These are phyloP conservation scores for Monilinia fructigena DNA, from an alignment of 2,329 filamentous ascomycete species.

Conservation along the genomic window DNA sequence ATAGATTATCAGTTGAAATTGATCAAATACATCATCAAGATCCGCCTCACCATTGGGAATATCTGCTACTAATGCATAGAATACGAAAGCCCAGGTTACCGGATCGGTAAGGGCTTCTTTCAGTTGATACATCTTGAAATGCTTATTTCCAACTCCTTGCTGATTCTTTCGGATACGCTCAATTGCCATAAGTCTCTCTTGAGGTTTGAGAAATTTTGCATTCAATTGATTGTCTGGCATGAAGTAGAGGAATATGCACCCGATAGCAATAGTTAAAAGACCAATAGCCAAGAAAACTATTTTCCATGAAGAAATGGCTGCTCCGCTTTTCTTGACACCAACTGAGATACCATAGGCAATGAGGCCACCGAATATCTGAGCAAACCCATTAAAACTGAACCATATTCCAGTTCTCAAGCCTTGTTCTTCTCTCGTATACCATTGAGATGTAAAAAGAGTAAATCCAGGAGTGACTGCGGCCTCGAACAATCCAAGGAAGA, in stretches of 20 bases:
- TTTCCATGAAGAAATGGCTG: slow-evolving; percentile 57
- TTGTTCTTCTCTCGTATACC: slow-evolving; percentile 71
- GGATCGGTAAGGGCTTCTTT: slow-evolving; percentile 46
- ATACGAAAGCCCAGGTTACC: slow-evolving; percentile 43
- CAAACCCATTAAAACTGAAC: slow-evolving; percentile 67
- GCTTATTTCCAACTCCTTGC: slow-evolving; percentile 55
- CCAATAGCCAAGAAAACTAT: slow-evolving; percentile 53
- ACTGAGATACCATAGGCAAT: slow-evolving; percentile 63
- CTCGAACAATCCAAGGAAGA: slow-evolving; percentile 68
- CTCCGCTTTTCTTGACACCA: slow-evolving; percentile 49
- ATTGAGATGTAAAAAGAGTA: slow-evolving; percentile 65
- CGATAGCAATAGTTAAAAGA: slow-evolving; percentile 46
- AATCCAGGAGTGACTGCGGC: slow-evolving; percentile 68
- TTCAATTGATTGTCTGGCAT: slow-evolving; percentile 47
- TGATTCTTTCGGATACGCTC: slow-evolving; percentile 55
- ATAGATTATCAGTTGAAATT: slow-evolving; percentile 7
- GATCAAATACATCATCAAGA: background rate
- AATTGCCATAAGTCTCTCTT: slow-evolving; percentile 47
- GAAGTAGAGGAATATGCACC: slow-evolving; percentile 45
- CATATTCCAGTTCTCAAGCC: slow-evolving; percentile 61
- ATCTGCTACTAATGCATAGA: slow-evolving; percentile 45
- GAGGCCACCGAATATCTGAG: slow-evolving; percentile 61
- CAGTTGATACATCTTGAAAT: slow-evolving; percentile 54
- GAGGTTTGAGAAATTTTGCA: slow-evolving; percentile 46
- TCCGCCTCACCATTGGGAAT: slow-evolving; percentile 37